Conservation (phyloP, 768 basidiomycete genomes). For the Leucosporidium yakuticum region DNA sequence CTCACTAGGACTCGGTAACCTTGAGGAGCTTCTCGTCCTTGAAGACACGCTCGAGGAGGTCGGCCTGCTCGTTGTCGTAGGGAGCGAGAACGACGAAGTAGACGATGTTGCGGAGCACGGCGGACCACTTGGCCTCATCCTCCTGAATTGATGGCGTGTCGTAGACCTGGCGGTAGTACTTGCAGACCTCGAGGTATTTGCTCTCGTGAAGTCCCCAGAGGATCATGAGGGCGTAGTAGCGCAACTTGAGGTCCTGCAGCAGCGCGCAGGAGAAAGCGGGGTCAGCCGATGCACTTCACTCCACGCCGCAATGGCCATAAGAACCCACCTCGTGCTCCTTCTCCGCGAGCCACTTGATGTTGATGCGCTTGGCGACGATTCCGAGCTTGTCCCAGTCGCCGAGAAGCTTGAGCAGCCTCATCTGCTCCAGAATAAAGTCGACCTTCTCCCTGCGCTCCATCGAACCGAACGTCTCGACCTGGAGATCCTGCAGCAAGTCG, state of each 20-base stretch:
- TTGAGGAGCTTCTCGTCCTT: conserved; percentile 70
- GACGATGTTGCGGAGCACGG: conserved; percentile 91
- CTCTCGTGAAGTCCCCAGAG: conserved; percentile 79
- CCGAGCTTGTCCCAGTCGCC: conserved; percentile 84
- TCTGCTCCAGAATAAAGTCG: conserved; percentile 95
- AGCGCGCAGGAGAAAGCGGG: no score
- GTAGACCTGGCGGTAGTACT: conserved; percentile 94
- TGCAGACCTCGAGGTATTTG: conserved; percentile 85
- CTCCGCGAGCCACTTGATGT: conserved; percentile 84
- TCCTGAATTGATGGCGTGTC: conserved; percentile 85
- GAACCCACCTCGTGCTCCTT: conserved; percentile 73
- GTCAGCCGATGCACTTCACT: not conserved
- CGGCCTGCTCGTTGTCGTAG: conserved; percentile 93
- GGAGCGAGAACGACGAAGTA: conserved; percentile 90
- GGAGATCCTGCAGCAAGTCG: conserved; percentile 85
- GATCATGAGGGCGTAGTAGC: conserved; percentile 94
- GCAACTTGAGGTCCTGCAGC: conserved; percentile 81
- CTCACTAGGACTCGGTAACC: conserved; percentile 47
- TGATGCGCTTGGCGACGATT: conserved; percentile 88
- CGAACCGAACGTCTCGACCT: conserved; percentile 97
- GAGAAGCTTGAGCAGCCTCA: conserved; percentile 70
- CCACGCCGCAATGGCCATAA: no score
- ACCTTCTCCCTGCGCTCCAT: conserved; percentile 98
- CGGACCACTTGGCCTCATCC: conserved; percentile 15
- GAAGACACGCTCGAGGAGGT: conserved; percentile 86